Percentiles rank a stretch among this genome's conserved stretches.
Evolutionary conservation across 2,329 filamentous ascomycete genomes (phyloP).

Genomic region (Teratosphaeria viscida): DNA sequence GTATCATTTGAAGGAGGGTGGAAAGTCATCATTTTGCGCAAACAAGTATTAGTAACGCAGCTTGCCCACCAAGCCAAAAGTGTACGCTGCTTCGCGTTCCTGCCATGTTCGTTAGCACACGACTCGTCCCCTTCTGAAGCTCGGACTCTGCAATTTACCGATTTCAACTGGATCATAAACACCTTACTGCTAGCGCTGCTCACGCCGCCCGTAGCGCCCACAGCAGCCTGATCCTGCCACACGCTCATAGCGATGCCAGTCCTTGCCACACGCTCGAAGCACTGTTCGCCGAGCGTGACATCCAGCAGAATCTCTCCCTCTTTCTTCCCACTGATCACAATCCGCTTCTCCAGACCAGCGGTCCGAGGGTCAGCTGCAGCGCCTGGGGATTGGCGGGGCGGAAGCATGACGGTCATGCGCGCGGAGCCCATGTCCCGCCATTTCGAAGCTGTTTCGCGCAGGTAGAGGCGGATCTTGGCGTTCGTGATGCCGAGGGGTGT

Average conservation of each 20-base stretch:
- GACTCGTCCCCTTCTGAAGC: background rate
- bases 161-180: constrained; percentile 49
- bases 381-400: constrained; percentile 37
- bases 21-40: background rate
- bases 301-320: constrained; percentile 63
- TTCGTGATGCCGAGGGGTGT: constrained; percentile 57
- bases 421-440: constrained; percentile 91
- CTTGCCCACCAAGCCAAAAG: constrained; percentile 40
- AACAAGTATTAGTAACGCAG: constrained; percentile 31
- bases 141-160: constrained; percentile 17
- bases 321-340: constrained; percentile 65
- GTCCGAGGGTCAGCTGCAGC: constrained; percentile 28
- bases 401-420: constrained; percentile 67
- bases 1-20: background rate
- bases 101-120: constrained; percentile 12
- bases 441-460: constrained; percentile 61
- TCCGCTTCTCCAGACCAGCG: constrained; percentile 65
- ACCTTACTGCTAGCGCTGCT: constrained; percentile 44
- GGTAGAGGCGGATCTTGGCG: constrained; percentile 76
- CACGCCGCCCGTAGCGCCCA: constrained; percentile 48
- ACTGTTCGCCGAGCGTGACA: constrained; percentile 71
- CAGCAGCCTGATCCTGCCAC: constrained; percentile 62
- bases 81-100: constrained; percentile 41
- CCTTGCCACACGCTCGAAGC: constrained; percentile 72
- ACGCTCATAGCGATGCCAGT: constrained; percentile 83